Base-by-base conservation (phyloP, 2,329 filamentous ascomycete genomes). In the Scedosporium apiospermum region DNA sequence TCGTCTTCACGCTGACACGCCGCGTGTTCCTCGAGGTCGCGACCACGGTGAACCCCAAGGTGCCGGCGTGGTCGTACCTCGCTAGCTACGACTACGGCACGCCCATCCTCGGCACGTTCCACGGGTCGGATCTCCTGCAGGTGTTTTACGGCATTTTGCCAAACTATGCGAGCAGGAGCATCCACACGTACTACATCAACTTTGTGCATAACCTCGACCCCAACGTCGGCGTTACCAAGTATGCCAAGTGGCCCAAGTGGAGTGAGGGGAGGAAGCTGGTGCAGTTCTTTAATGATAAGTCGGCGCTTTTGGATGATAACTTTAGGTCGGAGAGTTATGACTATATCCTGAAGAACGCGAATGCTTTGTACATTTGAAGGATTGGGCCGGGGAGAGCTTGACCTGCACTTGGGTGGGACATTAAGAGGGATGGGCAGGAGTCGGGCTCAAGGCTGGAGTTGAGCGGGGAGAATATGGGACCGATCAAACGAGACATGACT, bases 91-190 rank as follows among this genome's bases (percentile, higher is more conserved):
- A 83, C 69, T 80, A 85, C 66, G 82, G 81, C 1, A 82, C 81
- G 0, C 83, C 86, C 0, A 70, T 88, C 18, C 69, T 89, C 0
- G 87, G 87, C 1, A 88, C 86, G 0, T 86, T 85, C 72, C 87
- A 89, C 65, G 84, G 73, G 5, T 79, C 77, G 0, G 85, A 88
- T 63, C 65, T 88, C 1, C 64, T 86, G 12, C 77, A 83, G 63
- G 76, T 83, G 0, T 85, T 84, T 66, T 80, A 77, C 38, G 81
- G 80, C 0, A 72, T 82, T 44, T 65, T 76, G 59, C 75, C 77
- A 1, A 79, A 82, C 64, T 78, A 79, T 46, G 80, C 81, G 1
- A 75, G 76, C 0, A 68, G 66, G 16, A 73, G 77, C 0, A 80
- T 83, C 27, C 78, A 81, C 59, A 75, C 76, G 0, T 87, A 88